Conservation (phyloP, 495 filamentous ascomycete species). For the Daldinia concentrica region DNA sequence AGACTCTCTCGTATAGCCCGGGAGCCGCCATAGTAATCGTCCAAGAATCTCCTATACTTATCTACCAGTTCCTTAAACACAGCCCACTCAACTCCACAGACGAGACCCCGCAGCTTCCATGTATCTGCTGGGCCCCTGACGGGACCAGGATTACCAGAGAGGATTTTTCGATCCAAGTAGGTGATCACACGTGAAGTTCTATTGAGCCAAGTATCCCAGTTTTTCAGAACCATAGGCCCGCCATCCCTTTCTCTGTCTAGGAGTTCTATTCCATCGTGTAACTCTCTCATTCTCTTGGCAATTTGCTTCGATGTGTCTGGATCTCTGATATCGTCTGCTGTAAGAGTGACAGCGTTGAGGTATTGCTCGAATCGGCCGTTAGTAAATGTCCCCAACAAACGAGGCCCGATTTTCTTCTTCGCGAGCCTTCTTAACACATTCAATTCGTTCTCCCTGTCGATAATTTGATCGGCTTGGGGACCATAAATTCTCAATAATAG, state of each 20-base stretch:
- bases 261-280: slow-evolving; percentile 93
- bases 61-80: slow-evolving; percentile 78
- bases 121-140: slow-evolving; percentile 49
- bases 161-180: slow-evolving; percentile 77
- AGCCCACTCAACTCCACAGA: slow-evolving; percentile 88
- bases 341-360: slow-evolving; percentile 82
- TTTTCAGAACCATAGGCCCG: slow-evolving; percentile 85
- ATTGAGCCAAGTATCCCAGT: slow-evolving; percentile 95
- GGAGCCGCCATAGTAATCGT: slow-evolving; percentile 72
- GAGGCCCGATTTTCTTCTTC: slow-evolving; percentile 90
- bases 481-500: slow-evolving; percentile 93
- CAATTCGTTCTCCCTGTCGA: slow-evolving; percentile 91
- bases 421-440: slow-evolving; percentile 86
- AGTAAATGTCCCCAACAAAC: slow-evolving; percentile 89
- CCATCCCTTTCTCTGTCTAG: slow-evolving; percentile 76
- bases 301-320: slow-evolving; percentile 90
- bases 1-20: slow-evolving; percentile 74
- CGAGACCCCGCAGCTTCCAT: slow-evolving; percentile 75
- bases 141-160: slow-evolving; percentile 37
- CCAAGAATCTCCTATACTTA: slow-evolving; percentile 78
- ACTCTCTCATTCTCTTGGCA: slow-evolving; percentile 96
- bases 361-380: slow-evolving; percentile 98
- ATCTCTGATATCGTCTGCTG: slow-evolving; percentile 76
- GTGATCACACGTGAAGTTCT: slow-evolving; percentile 79
- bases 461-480: slow-evolving; percentile 93